A percentile compares a stretch with the other conserved stretches of the same genome.
Conservation (phyloP, 352 stramenopile species). For the Phytophthora pistaciae region DNA sequence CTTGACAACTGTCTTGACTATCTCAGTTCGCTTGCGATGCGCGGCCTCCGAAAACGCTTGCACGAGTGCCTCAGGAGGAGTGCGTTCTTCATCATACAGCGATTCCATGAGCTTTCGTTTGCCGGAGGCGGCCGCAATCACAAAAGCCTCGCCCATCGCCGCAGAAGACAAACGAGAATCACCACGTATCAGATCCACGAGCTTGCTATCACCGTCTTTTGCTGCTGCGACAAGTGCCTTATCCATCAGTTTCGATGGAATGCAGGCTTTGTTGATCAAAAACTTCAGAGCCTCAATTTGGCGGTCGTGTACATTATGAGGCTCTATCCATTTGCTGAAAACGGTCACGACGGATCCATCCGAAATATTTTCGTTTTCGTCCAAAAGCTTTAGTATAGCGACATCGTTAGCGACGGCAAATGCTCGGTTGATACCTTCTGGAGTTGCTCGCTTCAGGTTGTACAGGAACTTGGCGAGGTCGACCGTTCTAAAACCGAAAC, state of each 20-base stretch:
- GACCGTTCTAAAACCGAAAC: not conserved
- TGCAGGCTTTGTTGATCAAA: not conserved
- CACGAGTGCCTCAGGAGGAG: not conserved
- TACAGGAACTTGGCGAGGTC: not conserved
- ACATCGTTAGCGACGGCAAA: not conserved
- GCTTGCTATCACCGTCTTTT: too few species aligned
- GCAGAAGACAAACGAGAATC: not conserved
- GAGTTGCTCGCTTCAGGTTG: not conserved
- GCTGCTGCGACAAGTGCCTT: not conserved
- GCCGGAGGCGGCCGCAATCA: not conserved
- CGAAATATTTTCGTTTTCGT: conserved; percentile 1
- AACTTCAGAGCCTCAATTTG: not conserved
- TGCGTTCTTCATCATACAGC: not conserved
- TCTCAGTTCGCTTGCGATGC: not conserved
- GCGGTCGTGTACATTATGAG: too few species aligned
- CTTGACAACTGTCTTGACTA: not conserved
- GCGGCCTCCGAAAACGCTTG: not conserved
- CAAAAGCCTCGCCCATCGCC: not conserved
- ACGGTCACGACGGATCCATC: not conserved
- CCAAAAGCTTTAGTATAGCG: not conserved
- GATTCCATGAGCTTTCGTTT: not conserved
- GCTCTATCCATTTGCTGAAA: not conserved
- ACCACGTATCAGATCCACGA: not conserved
- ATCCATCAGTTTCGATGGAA: not conserved
- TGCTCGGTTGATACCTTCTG: not conserved